Evolutionary conservation across 805 yeast species (phyloP).

Genomic region (Maudiozyma pseudohumilis): DNA sequence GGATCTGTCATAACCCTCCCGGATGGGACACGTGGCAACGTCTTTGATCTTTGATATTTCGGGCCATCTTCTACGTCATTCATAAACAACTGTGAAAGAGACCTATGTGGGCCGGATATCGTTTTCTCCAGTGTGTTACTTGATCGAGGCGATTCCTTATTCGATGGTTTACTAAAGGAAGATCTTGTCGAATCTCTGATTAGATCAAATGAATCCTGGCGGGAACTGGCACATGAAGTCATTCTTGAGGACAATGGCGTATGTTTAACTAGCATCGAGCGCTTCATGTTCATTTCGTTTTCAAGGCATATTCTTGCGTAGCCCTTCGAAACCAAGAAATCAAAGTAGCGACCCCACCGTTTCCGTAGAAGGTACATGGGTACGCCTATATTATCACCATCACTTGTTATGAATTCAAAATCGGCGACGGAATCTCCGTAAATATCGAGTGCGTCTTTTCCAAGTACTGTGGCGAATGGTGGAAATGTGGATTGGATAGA

Average conservation of each 20-base stretch:
- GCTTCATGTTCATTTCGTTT: slow-evolving; percentile 7
- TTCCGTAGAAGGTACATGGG: slow-evolving; percentile 53
- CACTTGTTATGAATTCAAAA: slow-evolving; percentile 58
- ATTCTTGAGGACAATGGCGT: slow-evolving; percentile 4
- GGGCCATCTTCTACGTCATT: neutral
- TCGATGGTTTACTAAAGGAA: slow-evolving; percentile 9
- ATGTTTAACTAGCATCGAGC: slow-evolving; percentile 1
- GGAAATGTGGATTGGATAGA: slow-evolving; percentile 56
- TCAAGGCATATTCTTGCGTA: slow-evolving; percentile 45
- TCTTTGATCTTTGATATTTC: neutral
- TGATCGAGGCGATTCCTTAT: slow-evolving; percentile 1
- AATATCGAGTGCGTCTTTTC: slow-evolving; percentile 62
- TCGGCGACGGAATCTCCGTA: slow-evolving; percentile 57
- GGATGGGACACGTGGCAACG: neutral
- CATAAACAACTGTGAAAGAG: neutral
- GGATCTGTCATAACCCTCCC: neutral
- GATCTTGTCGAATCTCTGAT: slow-evolving; percentile 10
- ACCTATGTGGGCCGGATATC: neutral
- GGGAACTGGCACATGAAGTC: slow-evolving; percentile 3
- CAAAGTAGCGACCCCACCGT: slow-evolving; percentile 71
- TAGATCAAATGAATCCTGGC: slow-evolving; percentile 1
- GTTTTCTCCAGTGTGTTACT: neutral
- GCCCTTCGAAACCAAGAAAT: slow-evolving; percentile 49
- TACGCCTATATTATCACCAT: slow-evolving; percentile 56
- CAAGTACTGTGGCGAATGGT: slow-evolving; percentile 66